A percentile compares a stretch with the other conserved stretches of the same genome.
These are phyloP conservation scores for Globisporangium cylindrosporum DNA, from an alignment of 352 stramenopile genomes.

Conservation along the genomic window DNA sequence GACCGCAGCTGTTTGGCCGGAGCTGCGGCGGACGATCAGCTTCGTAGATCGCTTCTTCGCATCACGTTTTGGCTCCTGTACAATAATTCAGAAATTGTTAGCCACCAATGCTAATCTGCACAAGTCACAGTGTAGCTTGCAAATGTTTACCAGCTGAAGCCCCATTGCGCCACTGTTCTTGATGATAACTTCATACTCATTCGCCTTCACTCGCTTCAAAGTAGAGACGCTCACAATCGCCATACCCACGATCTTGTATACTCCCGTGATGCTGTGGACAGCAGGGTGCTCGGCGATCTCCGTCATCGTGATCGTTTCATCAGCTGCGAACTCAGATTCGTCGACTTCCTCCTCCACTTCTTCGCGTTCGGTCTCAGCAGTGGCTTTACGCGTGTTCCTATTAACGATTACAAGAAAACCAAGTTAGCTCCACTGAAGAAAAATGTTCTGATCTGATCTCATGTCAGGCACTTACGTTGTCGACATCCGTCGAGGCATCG, in stretches of 20 bases:
- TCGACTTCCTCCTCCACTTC: conserved; percentile 43
- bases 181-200: conserved; percentile 83
- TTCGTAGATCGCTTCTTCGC: conserved; percentile 50
- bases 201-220: conserved; percentile 64
- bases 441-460: not conserved
- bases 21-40: conserved; percentile 75
- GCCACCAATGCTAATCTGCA: not conserved
- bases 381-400: conserved; percentile 4
- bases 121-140: not conserved
- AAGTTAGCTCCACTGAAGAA: not conserved
- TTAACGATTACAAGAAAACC: not conserved
- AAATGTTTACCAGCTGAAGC: conserved; percentile 50
- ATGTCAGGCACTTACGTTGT: conserved; percentile 51
- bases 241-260: conserved; percentile 82
- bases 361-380: conserved; percentile 33
- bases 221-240: conserved; percentile 78
- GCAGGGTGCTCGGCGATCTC: conserved; percentile 68
- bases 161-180: conserved; percentile 53
- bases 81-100: not conserved
- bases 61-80: conserved; percentile 40
- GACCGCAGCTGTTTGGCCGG: conserved; percentile 65
- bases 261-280: conserved; percentile 76
- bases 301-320: conserved; percentile 69
- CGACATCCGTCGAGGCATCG: conserved; percentile 44
- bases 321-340: conserved; percentile 47